phyloP scores from a whole-genome alignment of 441 rosid species.

The Geranium incanum region DNA sequence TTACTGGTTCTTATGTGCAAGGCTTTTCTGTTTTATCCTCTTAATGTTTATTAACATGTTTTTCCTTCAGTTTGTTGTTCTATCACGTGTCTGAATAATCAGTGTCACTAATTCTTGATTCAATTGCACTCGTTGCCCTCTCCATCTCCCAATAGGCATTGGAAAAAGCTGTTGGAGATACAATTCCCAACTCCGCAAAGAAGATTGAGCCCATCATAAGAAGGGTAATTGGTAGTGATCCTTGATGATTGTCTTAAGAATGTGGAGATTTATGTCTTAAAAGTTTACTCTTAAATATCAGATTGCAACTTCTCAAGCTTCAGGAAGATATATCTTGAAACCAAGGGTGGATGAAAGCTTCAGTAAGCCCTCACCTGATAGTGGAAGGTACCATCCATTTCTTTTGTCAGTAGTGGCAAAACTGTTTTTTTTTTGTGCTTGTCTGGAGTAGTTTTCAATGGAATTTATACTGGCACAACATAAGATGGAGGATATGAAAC shows the following conservation, averaged over 20 bases:
- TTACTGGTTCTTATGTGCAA: neutral
- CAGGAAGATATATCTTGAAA: slow-evolving; percentile 73
- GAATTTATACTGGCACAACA: no score
- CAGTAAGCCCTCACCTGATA: slow-evolving; percentile 60
- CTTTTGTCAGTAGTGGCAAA: neutral
- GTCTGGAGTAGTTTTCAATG: no score
- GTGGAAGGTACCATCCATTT: slow-evolving; percentile 57
- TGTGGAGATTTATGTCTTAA: slow-evolving; percentile 26
- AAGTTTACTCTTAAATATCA: slow-evolving; percentile 38
- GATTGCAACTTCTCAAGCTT: slow-evolving; percentile 79
- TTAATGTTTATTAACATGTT: neutral
- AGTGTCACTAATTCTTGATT: slow-evolving; percentile 18
- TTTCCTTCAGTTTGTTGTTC: neutral
- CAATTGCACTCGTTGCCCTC: slow-evolving; percentile 16
- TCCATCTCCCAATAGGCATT: slow-evolving; percentile 40
- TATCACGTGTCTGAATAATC: neutral
- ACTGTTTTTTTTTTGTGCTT: no score
- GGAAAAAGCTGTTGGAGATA: slow-evolving; percentile 73
- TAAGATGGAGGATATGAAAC: no score
- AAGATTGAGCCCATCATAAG: slow-evolving; percentile 65
- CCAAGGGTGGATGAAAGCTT: slow-evolving; percentile 55
- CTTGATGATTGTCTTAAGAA: slow-evolving; percentile 22
- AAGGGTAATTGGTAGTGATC: slow-evolving; percentile 45
- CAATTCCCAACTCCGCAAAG: slow-evolving; percentile 49
- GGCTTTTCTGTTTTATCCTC: neutral